phyloP scores from a whole-genome alignment of 495 filamentous ascomycete species.

The Penicillium ochrochloron region DNA sequence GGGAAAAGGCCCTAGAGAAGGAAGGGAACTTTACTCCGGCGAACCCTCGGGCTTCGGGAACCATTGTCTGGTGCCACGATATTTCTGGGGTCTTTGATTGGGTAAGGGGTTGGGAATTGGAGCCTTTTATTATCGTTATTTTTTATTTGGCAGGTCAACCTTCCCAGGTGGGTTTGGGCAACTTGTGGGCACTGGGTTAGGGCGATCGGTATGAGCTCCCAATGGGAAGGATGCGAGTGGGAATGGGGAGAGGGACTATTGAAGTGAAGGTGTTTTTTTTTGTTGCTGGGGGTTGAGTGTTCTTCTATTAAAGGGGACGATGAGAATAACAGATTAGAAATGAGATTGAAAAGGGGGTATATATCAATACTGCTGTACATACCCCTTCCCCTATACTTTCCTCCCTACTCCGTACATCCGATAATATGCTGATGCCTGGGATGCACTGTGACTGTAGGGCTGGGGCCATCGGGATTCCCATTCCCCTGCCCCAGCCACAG shows the following conservation, averaged over 20 bases:
- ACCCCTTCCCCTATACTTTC: not conserved
- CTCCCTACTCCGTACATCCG: not conserved
- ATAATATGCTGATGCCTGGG: slow-evolving; percentile 14
- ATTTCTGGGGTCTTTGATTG: not conserved
- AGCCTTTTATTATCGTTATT: not conserved
- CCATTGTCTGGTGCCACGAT: not conserved
- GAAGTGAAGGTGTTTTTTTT: not conserved
- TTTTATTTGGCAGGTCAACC: not conserved
- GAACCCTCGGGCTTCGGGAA: not conserved
- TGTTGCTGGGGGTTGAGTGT: not conserved
- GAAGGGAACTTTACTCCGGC: slow-evolving; percentile 1
- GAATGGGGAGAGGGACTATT: not conserved
- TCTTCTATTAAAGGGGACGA: not conserved
- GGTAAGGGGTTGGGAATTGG: not conserved
- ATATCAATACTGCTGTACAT: no score
- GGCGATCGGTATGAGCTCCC: slow-evolving; percentile 7
- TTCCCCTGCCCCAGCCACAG: slow-evolving; percentile 21
- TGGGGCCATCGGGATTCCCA: slow-evolving; percentile 3
- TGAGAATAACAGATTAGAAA: no score
- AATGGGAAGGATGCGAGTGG: slow-evolving; percentile 1
- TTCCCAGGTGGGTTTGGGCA: not conserved
- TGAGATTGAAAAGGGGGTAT: no score
- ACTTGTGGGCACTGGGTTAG: not conserved
- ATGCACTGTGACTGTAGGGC: slow-evolving; percentile 6
- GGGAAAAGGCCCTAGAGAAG: not conserved